Evolutionary conservation across 208 protist genomes (phyloP), one percentile per base, ranked within the genome.

Genomic region (Phytomonas serpens): DNA sequence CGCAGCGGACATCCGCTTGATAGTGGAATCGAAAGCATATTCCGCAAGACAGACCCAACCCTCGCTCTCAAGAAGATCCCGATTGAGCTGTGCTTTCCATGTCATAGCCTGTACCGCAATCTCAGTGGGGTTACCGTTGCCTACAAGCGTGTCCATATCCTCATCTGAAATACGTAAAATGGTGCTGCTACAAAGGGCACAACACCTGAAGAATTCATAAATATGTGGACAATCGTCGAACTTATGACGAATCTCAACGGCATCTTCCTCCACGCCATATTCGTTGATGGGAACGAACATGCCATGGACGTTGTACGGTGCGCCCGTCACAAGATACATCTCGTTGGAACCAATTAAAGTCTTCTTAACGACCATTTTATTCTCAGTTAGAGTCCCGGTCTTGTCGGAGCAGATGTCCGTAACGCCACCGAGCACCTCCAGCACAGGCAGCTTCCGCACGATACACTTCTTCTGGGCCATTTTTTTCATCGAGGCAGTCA

Each of bases 361-460:
- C 73, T 87, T 92, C 75, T 92, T 89, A 34, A 96, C 88, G 11
- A 93, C 85, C 94, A 98, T 98, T 72, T 97, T 95, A 77, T 97
- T 97, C 73, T 97, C 90, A 37, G 94, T 97, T 69, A 98, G 84
- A n/a, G 94, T 98, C 27, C 94, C 94, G 6, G 94, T 98, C 75
- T 98, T 98, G 77, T 98, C 94, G 38, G 89, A 94, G 78, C 92
- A 98, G 77, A 98, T 96, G 72, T 97, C 91, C 61, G 89, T 96
- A 16, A 97, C 86, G 68, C 86, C 85, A 74, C 93, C 93, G 19
- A 97, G 83, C 51, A 94, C 93, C 83, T 97, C 93, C 42, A 95
- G 76, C 67, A 94, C 85, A 4, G 87, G 67, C 69, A 96, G 73
- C 69, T 93, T 90, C 19, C 91, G 85, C 52, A 96, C 89, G 69